A percentile compares a stretch with the other conserved stretches of the same genome.
These are phyloP conservation scores for Acanthamoeba royreba DNA, from an alignment of 208 protist species.

Conservation along the genomic window DNA sequence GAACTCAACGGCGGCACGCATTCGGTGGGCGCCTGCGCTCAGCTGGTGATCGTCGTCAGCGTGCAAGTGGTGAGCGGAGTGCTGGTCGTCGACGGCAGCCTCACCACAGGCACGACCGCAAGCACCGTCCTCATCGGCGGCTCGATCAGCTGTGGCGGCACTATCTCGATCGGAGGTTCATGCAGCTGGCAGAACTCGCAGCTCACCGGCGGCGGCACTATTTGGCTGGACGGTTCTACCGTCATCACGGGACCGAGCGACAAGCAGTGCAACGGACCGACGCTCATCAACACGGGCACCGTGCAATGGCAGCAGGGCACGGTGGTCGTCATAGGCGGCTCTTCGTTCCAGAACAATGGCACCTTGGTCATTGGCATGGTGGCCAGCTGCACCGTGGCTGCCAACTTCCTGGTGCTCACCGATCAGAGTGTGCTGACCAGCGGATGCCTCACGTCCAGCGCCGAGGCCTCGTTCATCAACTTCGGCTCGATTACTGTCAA, in stretches of 20 bases:
- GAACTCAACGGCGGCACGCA: not conserved
- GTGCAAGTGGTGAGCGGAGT: not conserved
- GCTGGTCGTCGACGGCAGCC: not conserved
- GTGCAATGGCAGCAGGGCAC: not conserved
- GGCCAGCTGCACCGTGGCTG: not conserved
- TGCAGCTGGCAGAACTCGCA: not conserved
- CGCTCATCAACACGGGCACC: not conserved
- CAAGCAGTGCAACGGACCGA: not conserved
- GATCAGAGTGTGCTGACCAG: not conserved
- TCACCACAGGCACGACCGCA: not conserved
- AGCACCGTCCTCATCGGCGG: not conserved
- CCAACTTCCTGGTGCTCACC: not conserved
- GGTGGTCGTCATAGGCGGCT: conserved; percentile 22
- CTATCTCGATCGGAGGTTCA: not conserved
- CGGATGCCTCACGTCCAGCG: not conserved
- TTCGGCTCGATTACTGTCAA: not conserved
- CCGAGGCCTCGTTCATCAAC: conserved; percentile 8
- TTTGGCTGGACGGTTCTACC: not conserved
- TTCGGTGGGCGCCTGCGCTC: not conserved
- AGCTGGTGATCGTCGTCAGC: not conserved
- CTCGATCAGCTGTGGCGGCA: not conserved
- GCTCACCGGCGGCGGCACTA: not conserved
- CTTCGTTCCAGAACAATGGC: conserved; percentile 29
- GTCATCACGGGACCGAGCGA: not conserved
- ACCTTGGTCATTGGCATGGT: not conserved